Evolutionary conservation across 495 filamentous ascomycete genomes (phyloP).

Genomic region (Xylaria flabelliformis): DNA sequence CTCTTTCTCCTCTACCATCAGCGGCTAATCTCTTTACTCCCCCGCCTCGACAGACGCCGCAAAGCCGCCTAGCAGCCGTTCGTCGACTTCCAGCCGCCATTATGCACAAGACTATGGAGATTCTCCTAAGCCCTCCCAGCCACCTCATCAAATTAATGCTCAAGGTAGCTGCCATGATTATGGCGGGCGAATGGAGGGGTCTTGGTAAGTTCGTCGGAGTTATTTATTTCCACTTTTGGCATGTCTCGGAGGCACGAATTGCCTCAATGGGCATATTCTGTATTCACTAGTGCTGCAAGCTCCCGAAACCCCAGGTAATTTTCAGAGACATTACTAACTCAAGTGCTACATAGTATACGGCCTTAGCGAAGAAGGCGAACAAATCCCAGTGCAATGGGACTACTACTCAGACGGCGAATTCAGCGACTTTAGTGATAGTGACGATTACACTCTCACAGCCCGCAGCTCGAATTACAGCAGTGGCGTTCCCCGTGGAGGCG

Average conservation of each 20-base stretch:
- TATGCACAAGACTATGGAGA: slow-evolving; percentile 74
- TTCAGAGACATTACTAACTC: no score
- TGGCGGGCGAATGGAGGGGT: slow-evolving; percentile 65
- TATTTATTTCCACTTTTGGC: no score
- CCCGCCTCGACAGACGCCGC: slow-evolving; percentile 39
- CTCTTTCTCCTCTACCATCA: slow-evolving; percentile 74
- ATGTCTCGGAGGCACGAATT: no score
- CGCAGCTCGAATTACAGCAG: slow-evolving; percentile 9
- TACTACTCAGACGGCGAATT: slow-evolving; percentile 56
- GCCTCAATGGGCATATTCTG: no score
- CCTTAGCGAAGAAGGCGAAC: slow-evolving; percentile 53
- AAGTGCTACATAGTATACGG: slow-evolving; percentile 44
- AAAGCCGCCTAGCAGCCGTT: slow-evolving; percentile 45
- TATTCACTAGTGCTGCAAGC: no score
- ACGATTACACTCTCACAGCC: slow-evolving; percentile 7
- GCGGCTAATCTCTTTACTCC: slow-evolving; percentile 69
- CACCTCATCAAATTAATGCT: slow-evolving; percentile 79
- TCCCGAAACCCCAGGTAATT: no score
- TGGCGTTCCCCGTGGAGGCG: not conserved
- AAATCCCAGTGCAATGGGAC: slow-evolving; percentile 63
- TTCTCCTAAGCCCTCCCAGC: slow-evolving; percentile 76
- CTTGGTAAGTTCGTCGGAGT: slow-evolving; percentile 23
- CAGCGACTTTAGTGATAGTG: slow-evolving; percentile 40
- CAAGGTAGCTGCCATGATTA: slow-evolving; percentile 76
- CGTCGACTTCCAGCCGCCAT: slow-evolving; percentile 69